A percentile compares a stretch with the other conserved stretches of the same genome.
Evolutionary conservation across 208 protist genomes (phyloP).

Genomic region (Acanthamoeba sp.): DNA sequence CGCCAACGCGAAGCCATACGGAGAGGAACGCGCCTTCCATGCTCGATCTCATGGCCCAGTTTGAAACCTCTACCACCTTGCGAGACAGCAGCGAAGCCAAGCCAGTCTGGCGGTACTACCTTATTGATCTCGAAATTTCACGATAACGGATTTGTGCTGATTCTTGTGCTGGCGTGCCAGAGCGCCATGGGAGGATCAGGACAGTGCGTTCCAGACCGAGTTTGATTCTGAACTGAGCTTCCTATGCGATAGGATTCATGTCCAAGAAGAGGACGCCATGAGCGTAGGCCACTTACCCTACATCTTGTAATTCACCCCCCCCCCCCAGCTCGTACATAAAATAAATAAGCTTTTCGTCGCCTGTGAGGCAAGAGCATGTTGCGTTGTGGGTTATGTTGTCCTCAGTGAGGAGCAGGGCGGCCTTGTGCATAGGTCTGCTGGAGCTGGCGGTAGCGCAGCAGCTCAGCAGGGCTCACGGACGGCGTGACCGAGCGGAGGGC

Average conservation of each 20-base stretch:
- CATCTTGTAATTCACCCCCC: constrained; percentile 39
- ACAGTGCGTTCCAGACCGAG: constrained; percentile 53
- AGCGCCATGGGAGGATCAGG: constrained; percentile 33
- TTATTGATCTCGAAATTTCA: neutral
- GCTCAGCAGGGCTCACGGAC: constrained; percentile 77
- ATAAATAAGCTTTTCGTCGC: neutral
- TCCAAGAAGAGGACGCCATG: constrained; percentile 30
- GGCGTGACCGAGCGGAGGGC: constrained; percentile 82
- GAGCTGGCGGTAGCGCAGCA: constrained; percentile 41
- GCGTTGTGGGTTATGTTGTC: neutral
- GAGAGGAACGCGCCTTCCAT: constrained; percentile 1
- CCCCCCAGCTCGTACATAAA: neutral
- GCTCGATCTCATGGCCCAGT: constrained; percentile 46
- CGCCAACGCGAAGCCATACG: neutral
- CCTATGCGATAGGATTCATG: constrained; percentile 35
- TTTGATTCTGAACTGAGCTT: constrained; percentile 59
- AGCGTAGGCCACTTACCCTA: constrained; percentile 30
- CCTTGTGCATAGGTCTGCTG: constrained; percentile 59
- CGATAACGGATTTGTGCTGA: neutral
- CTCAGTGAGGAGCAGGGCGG: neutral
- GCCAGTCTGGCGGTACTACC: constrained; percentile 7
- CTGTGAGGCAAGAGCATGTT: neutral
- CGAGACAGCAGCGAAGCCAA: constrained; percentile 23
- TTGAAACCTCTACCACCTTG: constrained; percentile 24
- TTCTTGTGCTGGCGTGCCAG: neutral